Conservation (phyloP, 2,329 filamentous ascomycete species). For the Beauveria pseudobassiana region DNA sequence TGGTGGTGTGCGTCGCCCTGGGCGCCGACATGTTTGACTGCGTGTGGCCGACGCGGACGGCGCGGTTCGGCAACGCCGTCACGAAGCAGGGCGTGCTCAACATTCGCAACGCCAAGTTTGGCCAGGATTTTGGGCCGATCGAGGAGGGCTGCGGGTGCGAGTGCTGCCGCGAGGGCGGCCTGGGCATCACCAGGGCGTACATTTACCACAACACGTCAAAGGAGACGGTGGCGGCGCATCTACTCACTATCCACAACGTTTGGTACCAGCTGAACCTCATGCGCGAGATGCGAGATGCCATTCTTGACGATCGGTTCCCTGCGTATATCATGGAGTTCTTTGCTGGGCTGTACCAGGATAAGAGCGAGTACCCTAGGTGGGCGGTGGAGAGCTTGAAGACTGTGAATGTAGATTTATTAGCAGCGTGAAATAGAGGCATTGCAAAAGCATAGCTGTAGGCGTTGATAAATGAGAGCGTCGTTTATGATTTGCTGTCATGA, state of each 20-base stretch:
- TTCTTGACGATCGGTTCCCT: conserved; percentile 75
- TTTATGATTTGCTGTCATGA: not conserved
- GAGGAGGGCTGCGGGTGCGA: conserved; percentile 76
- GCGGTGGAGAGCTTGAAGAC: conserved; percentile 68
- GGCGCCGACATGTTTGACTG: conserved; percentile 99
- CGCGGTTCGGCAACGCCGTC: conserved; percentile 91
- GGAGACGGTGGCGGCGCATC: conserved; percentile 82
- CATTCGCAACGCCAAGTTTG: conserved; percentile 67
- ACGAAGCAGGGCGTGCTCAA: conserved; percentile 78
- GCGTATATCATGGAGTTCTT: conserved; percentile 76
- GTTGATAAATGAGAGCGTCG: not conserved
- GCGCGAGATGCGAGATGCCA: conserved; percentile 64
- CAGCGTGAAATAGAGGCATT: not conserved
- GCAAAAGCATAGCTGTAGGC: not conserved
- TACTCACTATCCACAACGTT: conserved; percentile 91
- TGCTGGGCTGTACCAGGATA: conserved; percentile 53
- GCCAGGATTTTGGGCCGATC: conserved; percentile 74
- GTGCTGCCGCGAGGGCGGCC: conserved; percentile 64
- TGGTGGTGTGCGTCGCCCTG: conserved; percentile 86
- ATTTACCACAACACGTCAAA: conserved; percentile 88
- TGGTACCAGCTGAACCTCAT: conserved; percentile 86
- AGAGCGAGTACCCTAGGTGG: conserved; percentile 71
- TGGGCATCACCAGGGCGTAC: conserved; percentile 81
- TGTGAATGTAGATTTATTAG: conserved; percentile 64
- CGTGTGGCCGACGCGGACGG: conserved; percentile 95